phyloP scores from a whole-genome alignment of 352 stramenopile species.

The Pythium pyrilobum region DNA sequence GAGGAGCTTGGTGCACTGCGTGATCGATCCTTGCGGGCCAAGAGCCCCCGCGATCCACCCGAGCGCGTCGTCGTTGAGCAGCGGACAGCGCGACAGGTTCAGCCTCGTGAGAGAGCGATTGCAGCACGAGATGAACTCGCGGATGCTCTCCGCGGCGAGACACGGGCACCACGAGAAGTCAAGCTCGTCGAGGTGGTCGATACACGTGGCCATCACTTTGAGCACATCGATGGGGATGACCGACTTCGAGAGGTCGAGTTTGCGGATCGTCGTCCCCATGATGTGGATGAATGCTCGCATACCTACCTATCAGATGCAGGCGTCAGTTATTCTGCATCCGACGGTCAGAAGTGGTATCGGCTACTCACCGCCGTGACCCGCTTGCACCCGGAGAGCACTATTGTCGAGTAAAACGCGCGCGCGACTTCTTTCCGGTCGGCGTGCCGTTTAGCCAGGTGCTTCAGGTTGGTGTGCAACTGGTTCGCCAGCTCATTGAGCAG shows the following conservation, averaged over 20 bases:
- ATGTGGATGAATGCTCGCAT: slow-evolving; percentile 65
- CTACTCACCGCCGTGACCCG: slow-evolving; percentile 36
- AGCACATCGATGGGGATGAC: slow-evolving; percentile 45
- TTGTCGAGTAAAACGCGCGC: slow-evolving; percentile 30
- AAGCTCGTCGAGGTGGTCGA: slow-evolving; percentile 46
- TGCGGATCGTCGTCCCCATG: slow-evolving; percentile 37
- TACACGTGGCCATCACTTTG: slow-evolving; percentile 66
- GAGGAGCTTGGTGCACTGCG: slow-evolving; percentile 48
- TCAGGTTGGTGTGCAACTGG: slow-evolving; percentile 41
- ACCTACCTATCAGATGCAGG: slow-evolving; percentile 32
- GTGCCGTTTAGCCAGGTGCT: slow-evolving; percentile 9
- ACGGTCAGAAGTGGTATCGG: background rate
- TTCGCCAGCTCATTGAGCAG: slow-evolving; percentile 55
- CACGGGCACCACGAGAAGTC: slow-evolving; percentile 56
- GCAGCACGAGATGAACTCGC: slow-evolving; percentile 71
- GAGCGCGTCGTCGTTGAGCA: slow-evolving; percentile 66
- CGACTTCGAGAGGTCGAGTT: slow-evolving; percentile 48
- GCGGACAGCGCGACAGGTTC: slow-evolving; percentile 51
- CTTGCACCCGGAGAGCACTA: slow-evolving; percentile 53
- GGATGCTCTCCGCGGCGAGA: slow-evolving; percentile 49
- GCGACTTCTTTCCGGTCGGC: slow-evolving; percentile 8
- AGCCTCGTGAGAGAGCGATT: slow-evolving; percentile 44
- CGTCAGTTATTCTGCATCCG: background rate
- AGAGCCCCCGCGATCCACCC: slow-evolving; percentile 64
- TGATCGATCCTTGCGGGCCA: slow-evolving; percentile 56